phyloP scores from a whole-genome alignment of 2,329 filamentous ascomycete genomes.

The Fusarium sp. region DNA sequence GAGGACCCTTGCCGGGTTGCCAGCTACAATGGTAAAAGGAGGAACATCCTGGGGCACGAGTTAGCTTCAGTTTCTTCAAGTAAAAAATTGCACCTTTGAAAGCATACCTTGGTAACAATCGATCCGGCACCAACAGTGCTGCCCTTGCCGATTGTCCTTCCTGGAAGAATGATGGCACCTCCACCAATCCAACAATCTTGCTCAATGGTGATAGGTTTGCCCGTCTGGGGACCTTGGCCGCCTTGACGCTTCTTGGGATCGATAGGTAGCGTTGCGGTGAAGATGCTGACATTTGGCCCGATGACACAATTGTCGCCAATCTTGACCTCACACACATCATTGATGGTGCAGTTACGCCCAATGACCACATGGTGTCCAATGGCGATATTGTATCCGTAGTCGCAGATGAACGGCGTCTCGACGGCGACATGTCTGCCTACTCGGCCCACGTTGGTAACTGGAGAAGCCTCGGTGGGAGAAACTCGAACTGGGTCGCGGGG shows the following conservation, averaged over 20 bases:
- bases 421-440: slow-evolving; percentile 81
- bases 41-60: slow-evolving; percentile 63
- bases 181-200: slow-evolving; percentile 87
- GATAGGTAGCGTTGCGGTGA: slow-evolving; percentile 75
- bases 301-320: slow-evolving; percentile 82
- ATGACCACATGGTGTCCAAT: slow-evolving; percentile 88
- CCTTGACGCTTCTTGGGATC: slow-evolving; percentile 80
- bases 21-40: slow-evolving; percentile 73
- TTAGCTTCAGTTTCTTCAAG: slow-evolving; percentile 31
- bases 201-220: slow-evolving; percentile 78
- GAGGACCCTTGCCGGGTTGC: slow-evolving; percentile 71
- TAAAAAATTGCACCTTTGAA: background rate
- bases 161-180: slow-evolving; percentile 79
- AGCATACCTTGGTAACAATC: slow-evolving; percentile 78
- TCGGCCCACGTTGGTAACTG: slow-evolving; percentile 64
- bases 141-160: slow-evolving; percentile 81
- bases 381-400: slow-evolving; percentile 94
- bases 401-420: slow-evolving; percentile 88
- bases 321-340: slow-evolving; percentile 83
- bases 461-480: slow-evolving; percentile 63
- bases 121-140: slow-evolving; percentile 83
- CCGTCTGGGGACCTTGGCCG: slow-evolving; percentile 74
- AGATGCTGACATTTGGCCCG: slow-evolving; percentile 87
- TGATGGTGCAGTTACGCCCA: slow-evolving; percentile 82
- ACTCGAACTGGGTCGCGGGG: slow-evolving; percentile 66